Conservation (phyloP, 2,329 filamentous ascomycete genomes). For the Aschersonia sp. region DNA sequence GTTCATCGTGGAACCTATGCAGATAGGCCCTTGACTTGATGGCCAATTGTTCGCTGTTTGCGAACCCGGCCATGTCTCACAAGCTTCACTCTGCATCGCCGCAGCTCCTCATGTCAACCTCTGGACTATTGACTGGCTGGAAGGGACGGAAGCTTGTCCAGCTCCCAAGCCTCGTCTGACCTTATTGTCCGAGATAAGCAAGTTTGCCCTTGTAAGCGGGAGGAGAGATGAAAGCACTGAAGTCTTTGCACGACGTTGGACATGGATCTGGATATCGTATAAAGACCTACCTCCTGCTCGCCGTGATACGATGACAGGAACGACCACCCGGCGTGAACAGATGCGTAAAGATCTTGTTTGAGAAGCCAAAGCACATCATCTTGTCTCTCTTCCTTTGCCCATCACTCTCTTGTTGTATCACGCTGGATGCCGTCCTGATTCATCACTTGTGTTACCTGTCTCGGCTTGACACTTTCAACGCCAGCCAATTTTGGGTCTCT, state of each 20-base stretch:
- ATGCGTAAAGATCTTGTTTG: neutral
- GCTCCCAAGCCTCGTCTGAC: neutral
- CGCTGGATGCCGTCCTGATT: too few species aligned
- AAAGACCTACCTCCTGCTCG: neutral
- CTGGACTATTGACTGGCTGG: neutral
- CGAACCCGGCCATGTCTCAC: neutral
- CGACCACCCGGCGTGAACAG: neutral
- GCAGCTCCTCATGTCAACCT: neutral
- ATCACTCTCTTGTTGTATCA: too few species aligned
- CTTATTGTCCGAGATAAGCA: neutral
- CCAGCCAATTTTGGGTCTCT: neutral
- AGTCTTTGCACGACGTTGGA: neutral
- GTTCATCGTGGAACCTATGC: too few species aligned
- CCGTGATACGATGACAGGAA: neutral
- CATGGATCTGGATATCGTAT: neutral
- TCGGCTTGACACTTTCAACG: neutral
- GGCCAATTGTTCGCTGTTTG: too few species aligned
- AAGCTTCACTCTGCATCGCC: neutral
- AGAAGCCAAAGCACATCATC: neutral
- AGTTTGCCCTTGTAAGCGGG: neutral
- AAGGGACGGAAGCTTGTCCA: neutral
- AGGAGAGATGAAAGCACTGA: neutral
- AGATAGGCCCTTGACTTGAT: neutral
- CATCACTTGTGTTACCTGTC: too few species aligned
- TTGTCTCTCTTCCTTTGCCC: neutral